phyloP scores from a whole-genome alignment of 73 alveolate species.

The Symbiodinium natans region DNA sequence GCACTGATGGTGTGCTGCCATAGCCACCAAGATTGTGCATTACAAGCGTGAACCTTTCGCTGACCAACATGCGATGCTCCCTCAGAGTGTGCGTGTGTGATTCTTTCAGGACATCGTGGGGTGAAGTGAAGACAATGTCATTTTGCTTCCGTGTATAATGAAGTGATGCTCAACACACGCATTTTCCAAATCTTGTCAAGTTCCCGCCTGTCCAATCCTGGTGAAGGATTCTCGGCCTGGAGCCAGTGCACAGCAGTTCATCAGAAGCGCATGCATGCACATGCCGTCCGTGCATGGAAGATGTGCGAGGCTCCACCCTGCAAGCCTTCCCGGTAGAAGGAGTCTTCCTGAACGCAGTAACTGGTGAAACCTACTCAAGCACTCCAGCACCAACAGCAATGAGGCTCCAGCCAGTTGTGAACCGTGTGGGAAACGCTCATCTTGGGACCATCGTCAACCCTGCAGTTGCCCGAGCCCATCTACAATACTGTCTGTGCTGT shows the following conservation, averaged over 20 bases:
- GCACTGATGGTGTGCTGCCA: too few relatives aligned
- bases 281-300: not conserved
- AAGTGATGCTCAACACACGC: too few relatives aligned
- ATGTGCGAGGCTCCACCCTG: not conserved
- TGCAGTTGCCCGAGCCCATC: too few relatives aligned
- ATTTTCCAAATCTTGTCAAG: too few relatives aligned
- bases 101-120: too few relatives aligned
- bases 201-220: constrained; percentile 59
- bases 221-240: constrained; percentile 83
- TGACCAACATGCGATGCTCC: too few relatives aligned
- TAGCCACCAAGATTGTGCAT: too few relatives aligned
- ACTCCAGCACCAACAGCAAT: not conserved
- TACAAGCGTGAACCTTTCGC: too few relatives aligned
- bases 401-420: constrained; percentile 47
- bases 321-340: constrained; percentile 44
- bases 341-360: constrained; percentile 39
- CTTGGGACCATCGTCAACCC: constrained; percentile 44
- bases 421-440: constrained; percentile 84
- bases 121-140: too few relatives aligned
- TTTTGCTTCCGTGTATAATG: too few relatives aligned
- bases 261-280: not conserved
- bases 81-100: too few relatives aligned
- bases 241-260: not conserved
- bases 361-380: not conserved
- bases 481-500: too few relatives aligned